Percentiles rank a stretch among this genome's conserved stretches.
Evolutionary conservation across 306 rosid genomes (phyloP).

Genomic region (Fragaria ananassa): DNA sequence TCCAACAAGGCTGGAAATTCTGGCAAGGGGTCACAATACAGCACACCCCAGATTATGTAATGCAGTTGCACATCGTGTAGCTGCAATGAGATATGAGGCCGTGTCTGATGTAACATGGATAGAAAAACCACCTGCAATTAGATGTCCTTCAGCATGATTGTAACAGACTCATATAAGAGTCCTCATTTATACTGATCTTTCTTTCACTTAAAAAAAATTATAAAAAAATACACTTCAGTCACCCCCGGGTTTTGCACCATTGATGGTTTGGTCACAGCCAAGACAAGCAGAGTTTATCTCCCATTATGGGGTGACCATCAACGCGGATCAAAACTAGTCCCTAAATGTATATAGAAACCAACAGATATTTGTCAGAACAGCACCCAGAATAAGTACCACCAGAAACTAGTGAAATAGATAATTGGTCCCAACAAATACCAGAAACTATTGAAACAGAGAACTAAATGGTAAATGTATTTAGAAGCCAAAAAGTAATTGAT

Average conservation of each 20-base stretch:
- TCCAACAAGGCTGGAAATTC: too few relatives aligned
- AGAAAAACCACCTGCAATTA: too few relatives aligned
- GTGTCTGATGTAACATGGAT: too few relatives aligned
- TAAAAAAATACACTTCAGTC: too few relatives aligned
- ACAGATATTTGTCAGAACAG: not conserved
- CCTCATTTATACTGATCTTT: too few relatives aligned
- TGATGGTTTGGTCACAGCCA: not conserved
- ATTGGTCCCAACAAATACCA: not conserved
- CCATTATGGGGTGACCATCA: not conserved
- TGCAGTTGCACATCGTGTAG: too few relatives aligned
- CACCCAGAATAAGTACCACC: not conserved
- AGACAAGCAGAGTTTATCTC: not conserved
- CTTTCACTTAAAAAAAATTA: too few relatives aligned
- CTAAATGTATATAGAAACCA: not conserved
- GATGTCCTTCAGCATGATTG: too few relatives aligned
- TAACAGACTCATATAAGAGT: too few relatives aligned
- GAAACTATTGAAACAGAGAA: not conserved
- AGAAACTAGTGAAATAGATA: not conserved
- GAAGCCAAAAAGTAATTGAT: not conserved
- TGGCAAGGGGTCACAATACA: too few relatives aligned
- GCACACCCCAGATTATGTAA: too few relatives aligned
- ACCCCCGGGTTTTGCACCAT: not conserved
- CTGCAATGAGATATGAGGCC: too few relatives aligned
- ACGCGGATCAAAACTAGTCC: not conserved
- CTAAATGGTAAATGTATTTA: not conserved